phyloP scores from a whole-genome alignment of 495 filamentous ascomycete genomes.

The Aspergillus avenaceus region DNA sequence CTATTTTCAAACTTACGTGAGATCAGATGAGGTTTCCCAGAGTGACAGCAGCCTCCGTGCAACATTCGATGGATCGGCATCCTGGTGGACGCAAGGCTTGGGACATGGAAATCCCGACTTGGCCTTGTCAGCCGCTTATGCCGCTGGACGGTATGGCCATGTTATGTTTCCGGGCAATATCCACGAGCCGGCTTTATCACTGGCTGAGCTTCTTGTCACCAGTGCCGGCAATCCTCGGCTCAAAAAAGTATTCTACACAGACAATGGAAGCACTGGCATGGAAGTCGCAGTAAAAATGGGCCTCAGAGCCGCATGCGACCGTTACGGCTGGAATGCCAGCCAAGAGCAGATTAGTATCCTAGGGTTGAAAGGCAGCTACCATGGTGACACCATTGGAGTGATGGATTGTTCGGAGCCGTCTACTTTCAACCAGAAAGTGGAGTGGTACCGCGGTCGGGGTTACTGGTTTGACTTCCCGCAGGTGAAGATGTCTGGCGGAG shows the following conservation, averaged over 20 bases:
- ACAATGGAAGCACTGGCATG: conserved; percentile 75
- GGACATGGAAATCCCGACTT: conserved; percentile 68
- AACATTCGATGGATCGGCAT: conserved; percentile 73
- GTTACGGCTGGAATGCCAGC: conserved; percentile 59
- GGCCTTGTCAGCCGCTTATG: conserved; percentile 67
- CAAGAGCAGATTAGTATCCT: conserved; percentile 57
- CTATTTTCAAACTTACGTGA: conserved; percentile 59
- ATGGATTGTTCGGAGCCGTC: conserved; percentile 77
- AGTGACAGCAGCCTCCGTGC: conserved; percentile 39
- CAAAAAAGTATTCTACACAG: conserved; percentile 67
- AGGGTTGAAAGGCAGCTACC: conserved; percentile 71
- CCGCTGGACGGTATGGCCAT: conserved; percentile 78
- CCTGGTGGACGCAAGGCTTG: conserved; percentile 84
- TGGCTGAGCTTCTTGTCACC: conserved; percentile 58
- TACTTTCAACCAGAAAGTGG: conserved; percentile 68
- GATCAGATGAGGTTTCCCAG: conserved; percentile 2
- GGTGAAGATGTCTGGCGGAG: conserved; percentile 57
- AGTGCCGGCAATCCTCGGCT: conserved; percentile 56
- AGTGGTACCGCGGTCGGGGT: conserved; percentile 72
- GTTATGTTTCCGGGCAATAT: conserved; percentile 76
- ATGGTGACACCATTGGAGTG: conserved; percentile 76
- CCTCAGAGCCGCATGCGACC: conserved; percentile 53
- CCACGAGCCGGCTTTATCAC: conserved; percentile 63
- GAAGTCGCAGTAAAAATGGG: conserved; percentile 83
- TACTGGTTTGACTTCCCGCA: conserved; percentile 73